phyloP scores from a whole-genome alignment of 2,329 filamentous ascomycete genomes.

The Ophiostoma fasciatum region DNA sequence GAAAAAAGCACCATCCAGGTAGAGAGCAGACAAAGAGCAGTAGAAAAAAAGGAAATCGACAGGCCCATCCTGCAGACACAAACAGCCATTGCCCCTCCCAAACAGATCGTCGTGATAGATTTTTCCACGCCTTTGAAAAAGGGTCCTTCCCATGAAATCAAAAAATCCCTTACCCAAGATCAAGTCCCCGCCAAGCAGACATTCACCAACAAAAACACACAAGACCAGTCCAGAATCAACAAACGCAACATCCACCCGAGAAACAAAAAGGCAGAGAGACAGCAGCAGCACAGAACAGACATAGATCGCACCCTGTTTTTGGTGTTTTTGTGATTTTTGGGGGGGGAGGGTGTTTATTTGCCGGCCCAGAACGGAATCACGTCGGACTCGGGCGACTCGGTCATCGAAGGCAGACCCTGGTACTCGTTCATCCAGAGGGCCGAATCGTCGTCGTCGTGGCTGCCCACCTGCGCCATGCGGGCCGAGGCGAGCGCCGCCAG shows the following conservation, averaged over 20 bases:
- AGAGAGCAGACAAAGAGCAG: not conserved
- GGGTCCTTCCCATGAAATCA: too few relatives aligned
- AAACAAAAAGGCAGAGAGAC: not conserved
- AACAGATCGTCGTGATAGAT: too few relatives aligned
- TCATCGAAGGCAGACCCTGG: constrained; percentile 16
- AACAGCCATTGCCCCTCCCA: too few relatives aligned
- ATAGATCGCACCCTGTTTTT: too few relatives aligned
- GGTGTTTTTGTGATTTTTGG: too few relatives aligned
- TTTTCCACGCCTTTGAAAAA: too few relatives aligned
- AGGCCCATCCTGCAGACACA: too few relatives aligned
- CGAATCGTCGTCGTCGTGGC: constrained; percentile 28
- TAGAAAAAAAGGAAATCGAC: not conserved
- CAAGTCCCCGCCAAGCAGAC: too few relatives aligned
- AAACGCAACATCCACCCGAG: not conserved
- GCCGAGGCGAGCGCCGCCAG: constrained; percentile 25
- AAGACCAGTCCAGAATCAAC: not conserved
- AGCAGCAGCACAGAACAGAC: not conserved
- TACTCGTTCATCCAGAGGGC: constrained; percentile 35
- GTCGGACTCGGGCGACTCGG: constrained; percentile 18
- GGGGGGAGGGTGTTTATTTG: too few relatives aligned
- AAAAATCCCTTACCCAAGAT: too few relatives aligned
- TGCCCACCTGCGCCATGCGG: constrained; percentile 6
- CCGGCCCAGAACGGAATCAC: constrained; percentile 14
- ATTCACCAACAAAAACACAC: not conserved
- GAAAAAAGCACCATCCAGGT: too few relatives aligned